These are phyloP conservation scores for Myotisia sp. DNA, from an alignment of 2,329 filamentous ascomycete genomes.

Conservation along the genomic window DNA sequence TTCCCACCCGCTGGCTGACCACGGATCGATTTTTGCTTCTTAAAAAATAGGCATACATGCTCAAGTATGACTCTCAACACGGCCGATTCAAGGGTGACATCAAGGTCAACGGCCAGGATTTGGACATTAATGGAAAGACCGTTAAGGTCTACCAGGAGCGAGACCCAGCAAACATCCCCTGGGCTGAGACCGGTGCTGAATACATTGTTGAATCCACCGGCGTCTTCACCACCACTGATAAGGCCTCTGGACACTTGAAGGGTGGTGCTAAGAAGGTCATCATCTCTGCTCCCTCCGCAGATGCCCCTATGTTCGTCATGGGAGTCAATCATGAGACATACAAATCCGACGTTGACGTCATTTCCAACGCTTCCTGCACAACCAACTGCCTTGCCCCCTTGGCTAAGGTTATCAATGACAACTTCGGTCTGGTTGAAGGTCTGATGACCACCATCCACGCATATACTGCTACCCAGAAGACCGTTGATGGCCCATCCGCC, in stretches of 20 bases:
- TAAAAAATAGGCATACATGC: constrained; percentile 73
- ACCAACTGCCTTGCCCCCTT: constrained; percentile 99
- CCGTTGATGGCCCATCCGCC: constrained; percentile 87
- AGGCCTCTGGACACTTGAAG: constrained; percentile 86
- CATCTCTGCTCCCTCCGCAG: constrained; percentile 45
- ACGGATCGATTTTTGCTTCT: constrained; percentile 7
- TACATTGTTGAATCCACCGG: constrained; percentile 97
- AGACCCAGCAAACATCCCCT: constrained; percentile 81
- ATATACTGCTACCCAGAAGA: constrained; percentile 99
- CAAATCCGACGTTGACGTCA: constrained; percentile 77
- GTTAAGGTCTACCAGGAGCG: constrained; percentile 90
- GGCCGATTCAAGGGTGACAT: constrained; percentile 90
- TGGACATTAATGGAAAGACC: constrained; percentile 86
- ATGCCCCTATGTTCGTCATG: constrained; percentile 99
- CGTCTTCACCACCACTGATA: constrained; percentile 97
- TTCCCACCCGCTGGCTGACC: constrained; percentile 1
- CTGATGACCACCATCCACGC: constrained; percentile 99
- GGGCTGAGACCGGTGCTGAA: constrained; percentile 70
- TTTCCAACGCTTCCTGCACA: constrained; percentile 99
- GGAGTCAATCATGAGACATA: constrained; percentile 95
- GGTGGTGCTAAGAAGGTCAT: constrained; percentile 97
- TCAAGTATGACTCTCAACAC: constrained; percentile 98
- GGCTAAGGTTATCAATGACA: constrained; percentile 98
- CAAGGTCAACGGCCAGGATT: constrained; percentile 54
- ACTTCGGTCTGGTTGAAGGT: constrained; percentile 94